Percentiles rank a stretch among this genome's conserved stretches.
phyloP scores from a whole-genome alignment of 352 stramenopile species.

The Globisporangium carolinianum region DNA sequence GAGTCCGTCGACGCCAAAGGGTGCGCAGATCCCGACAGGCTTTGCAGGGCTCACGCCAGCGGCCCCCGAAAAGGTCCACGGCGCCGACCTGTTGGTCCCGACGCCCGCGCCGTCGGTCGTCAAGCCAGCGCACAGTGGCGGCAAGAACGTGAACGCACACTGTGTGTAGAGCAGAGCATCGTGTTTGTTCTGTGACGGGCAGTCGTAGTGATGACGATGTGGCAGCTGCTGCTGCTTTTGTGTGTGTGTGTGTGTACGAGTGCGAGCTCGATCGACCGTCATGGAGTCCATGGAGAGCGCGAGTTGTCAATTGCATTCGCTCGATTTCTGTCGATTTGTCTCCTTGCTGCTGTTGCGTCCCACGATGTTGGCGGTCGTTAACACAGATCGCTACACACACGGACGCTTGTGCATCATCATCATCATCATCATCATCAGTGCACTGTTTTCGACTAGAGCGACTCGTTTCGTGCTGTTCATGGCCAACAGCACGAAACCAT shows the following conservation, averaged over 20 bases:
- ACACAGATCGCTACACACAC: too few relatives aligned
- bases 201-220: not conserved
- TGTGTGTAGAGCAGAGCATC: constrained; percentile 7
- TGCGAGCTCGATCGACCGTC: not conserved
- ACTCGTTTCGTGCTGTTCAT: too few relatives aligned
- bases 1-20: constrained; percentile 10
- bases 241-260: not conserved
- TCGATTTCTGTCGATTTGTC: too few relatives aligned
- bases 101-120: constrained; percentile 8
- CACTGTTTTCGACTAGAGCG: too few relatives aligned
- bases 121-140: constrained; percentile 3
- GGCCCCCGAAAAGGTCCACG: constrained; percentile 14
- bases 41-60: constrained; percentile 8
- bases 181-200: too few relatives aligned
- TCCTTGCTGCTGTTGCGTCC: too few relatives aligned
- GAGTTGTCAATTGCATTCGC: too few relatives aligned
- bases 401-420: too few relatives aligned
- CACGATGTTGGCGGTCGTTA: too few relatives aligned
- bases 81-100: constrained; percentile 6
- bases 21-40: constrained; percentile 5
- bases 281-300: too few relatives aligned
- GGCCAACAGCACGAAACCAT: too few relatives aligned
- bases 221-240: not conserved
- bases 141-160: constrained; percentile 1
- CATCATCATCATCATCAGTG: too few relatives aligned